Base-by-base conservation (phyloP, 768 basidiomycete genomes). In the Leccinum disarticulatum region DNA sequence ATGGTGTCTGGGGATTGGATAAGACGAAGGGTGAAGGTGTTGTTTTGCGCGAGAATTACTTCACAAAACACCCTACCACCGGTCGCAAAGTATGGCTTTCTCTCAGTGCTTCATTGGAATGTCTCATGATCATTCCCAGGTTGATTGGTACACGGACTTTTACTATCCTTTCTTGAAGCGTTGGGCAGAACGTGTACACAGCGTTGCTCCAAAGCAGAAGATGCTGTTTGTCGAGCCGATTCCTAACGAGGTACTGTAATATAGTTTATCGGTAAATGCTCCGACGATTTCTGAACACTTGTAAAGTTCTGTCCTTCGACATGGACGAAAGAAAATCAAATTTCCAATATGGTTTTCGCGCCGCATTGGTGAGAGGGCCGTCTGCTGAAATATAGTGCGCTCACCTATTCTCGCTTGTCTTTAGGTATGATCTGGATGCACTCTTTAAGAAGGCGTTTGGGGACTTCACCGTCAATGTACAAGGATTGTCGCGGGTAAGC, bases 381-480 rank as follows among this genome's bases (percentile, higher is more conserved):
- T 49, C 15, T 19, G 4, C 31, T 15, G 28, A 31, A 30, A 14
- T n/a, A 8, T 15, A 31, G 9, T 51, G 5, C 11, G 14, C 19
- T 51, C 27, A 28, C 9, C 7, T 15, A 7, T 58, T 19, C 31
- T 59, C 6, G 58, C 31, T 6, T 17, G 43, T 19, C 15, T 48
- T 5, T 56, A 93, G 91, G 91, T 98, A 99, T 64, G 96, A 98
- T 70, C 81, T 99, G 7, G 88, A 95, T 57, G 85, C 87, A 7
- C 78, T 99, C 7, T 98, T 98, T 75, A 74, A 76, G 27, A 97
- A 97, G 72, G 81, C 83, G 3, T 93, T 93, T 62, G 87, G 91
- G 0, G 83, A 90, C 66, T 90, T 98, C 73, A 87, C 86, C 0
- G 91, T 93, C 47, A 96, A 98, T 69, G 95, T 98, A 0, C 96